Evolutionary conservation across 306 rosid species (phyloP), one percentile per base, ranked within the genome.

Genomic region (Sechiopsis laciniata): DNA sequence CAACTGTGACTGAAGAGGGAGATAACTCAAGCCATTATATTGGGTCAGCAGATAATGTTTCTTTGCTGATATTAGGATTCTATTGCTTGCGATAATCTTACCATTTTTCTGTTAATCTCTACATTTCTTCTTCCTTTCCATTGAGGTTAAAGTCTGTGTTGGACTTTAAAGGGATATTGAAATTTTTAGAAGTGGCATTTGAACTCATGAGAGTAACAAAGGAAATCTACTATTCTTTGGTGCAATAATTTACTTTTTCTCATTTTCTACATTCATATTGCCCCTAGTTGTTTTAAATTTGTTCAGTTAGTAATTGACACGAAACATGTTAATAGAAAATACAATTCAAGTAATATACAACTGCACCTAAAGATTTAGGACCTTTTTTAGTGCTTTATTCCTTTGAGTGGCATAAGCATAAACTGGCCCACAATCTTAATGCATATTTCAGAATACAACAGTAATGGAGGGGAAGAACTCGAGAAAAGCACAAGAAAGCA

Each of bases 11-110:
- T 68, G 0, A 8, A 45, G 11, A 20, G 8, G 35, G 37, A 46
- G 73, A 24, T 46, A 58, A 13, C 56, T 21, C 3, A 1, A 12
- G n/a, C 32, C 56, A 21, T 46, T 67, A 42, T 42, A 17, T 66
- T 66, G 55, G 35, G 72, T 45, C 72, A 42, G 54, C 70, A 64
- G 52, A n/a, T 21, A 8, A 58, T 58, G 64, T 58, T 58, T 22
- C 35, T 57, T 29, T 21, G 52, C 16, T 46, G 55, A 10, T 42
- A 46, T 12, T 67, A 37, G 48, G 13, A 20, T 46, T 67, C 35
- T 67, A 1, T 46, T 69, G 58, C 21, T 68, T 67, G 73, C 19
- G 56, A 20, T 46, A 20, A 20, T 45, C 19, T 22, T 9, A 42
- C 73, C 73, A 48, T 68, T 68, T 68, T 0, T 46, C 55, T 66